Evolutionary conservation across 2,329 filamentous ascomycete species (phyloP).

Genomic region (Taxawa tesnikishii): DNA sequence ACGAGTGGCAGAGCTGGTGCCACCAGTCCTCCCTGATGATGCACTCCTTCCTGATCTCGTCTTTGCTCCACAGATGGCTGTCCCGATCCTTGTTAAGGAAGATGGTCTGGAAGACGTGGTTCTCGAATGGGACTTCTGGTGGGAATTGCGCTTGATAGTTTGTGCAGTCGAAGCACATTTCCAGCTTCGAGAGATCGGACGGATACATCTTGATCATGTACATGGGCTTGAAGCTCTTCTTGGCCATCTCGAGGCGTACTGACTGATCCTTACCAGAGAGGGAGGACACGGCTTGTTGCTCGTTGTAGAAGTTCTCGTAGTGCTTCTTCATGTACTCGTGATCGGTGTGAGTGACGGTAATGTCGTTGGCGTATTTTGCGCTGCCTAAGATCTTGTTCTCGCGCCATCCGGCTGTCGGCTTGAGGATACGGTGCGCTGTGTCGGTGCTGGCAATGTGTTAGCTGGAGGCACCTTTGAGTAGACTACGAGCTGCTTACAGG

Average conservation of each 20-base stretch:
- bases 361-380: conserved; percentile 57
- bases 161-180: conserved; percentile 60
- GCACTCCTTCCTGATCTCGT: conserved; percentile 46
- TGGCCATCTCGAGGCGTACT: conserved; percentile 29
- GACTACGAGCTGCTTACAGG: conserved; percentile 22
- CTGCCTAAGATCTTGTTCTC: conserved; percentile 59
- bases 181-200: conserved; percentile 41
- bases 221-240: conserved; percentile 48
- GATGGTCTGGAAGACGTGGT: conserved; percentile 60
- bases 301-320: conserved; percentile 51
- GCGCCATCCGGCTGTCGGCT: conserved; percentile 43
- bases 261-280: conserved; percentile 31
- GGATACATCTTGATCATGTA: conserved; percentile 52
- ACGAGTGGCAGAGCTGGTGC: conserved; percentile 54
- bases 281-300: conserved; percentile 29
- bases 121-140: conserved; percentile 36
- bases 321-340: conserved; percentile 52
- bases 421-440: conserved; percentile 46
- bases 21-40: conserved; percentile 55
- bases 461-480: not conserved
- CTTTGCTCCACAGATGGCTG: conserved; percentile 44
- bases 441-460: conserved; percentile 27
- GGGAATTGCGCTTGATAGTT: conserved; percentile 66
- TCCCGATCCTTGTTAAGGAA: conserved; percentile 48
- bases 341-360: conserved; percentile 59